phyloP scores from a whole-genome alignment of 1,284 basidiomycete genomes.

The Fomitopsis betulina region DNA sequence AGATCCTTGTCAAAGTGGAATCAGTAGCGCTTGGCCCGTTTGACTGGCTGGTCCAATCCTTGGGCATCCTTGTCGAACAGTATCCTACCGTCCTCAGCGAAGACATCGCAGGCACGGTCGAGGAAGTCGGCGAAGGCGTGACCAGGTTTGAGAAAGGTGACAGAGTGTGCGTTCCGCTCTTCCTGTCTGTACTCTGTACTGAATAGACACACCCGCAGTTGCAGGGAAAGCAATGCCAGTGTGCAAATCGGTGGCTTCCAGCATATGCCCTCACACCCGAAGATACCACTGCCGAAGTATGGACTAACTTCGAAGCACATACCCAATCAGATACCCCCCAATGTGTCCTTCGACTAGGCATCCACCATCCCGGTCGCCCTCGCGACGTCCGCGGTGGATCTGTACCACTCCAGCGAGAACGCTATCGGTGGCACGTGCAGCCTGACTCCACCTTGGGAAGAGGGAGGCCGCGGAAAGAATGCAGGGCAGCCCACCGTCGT shows the following conservation, averaged over 20 bases:
- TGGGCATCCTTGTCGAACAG: conserved; percentile 13
- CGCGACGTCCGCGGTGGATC: conserved; percentile 15
- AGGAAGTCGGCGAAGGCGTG: conserved; percentile 13
- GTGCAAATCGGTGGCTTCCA: not conserved
- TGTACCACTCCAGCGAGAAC: conserved; percentile 10
- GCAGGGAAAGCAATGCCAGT: not conserved
- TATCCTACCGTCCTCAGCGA: conserved; percentile 17
- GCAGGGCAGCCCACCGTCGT: conserved; percentile 27
- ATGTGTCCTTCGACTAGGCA: conserved; percentile 17
- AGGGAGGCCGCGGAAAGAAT: conserved; percentile 25
- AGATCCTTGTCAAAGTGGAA: conserved; percentile 39
- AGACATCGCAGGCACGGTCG: conserved; percentile 13
- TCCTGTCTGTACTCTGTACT: not conserved
- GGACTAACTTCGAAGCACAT: not conserved
- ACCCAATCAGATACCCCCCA: conserved; percentile 11
- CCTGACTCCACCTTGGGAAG: conserved; percentile 19
- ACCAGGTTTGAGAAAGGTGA: conserved; percentile 7
- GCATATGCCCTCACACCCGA: conserved; percentile 4
- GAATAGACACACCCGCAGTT: not conserved
- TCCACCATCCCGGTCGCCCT: conserved; percentile 15
- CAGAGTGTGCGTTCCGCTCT: conserved; percentile 6
- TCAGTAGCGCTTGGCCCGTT: conserved; percentile 40
- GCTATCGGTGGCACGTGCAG: conserved; percentile 1
- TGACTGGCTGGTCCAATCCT: conserved; percentile 39
- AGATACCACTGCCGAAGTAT: conserved; percentile 5